Conservation (phyloP, 129 eudicot genomes). For the Flaveria linearis region DNA sequence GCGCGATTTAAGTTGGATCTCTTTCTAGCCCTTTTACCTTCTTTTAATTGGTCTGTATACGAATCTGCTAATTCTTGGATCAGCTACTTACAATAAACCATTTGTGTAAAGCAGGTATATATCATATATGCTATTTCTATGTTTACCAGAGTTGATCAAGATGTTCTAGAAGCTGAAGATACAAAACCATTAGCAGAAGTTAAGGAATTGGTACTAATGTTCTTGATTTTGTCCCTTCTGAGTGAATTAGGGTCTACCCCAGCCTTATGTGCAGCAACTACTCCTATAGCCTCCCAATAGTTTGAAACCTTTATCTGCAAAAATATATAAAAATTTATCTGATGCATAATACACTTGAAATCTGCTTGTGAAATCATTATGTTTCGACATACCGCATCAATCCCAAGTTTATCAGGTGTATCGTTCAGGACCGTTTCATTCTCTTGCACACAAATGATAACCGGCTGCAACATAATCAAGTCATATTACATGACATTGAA, state of each 20-base stretch:
- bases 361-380: not conserved
- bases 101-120: not conserved
- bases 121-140: not conserved
- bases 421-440: conserved; percentile 82
- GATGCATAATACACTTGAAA: conserved; percentile 3
- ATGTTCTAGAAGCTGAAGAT: conserved; percentile 33
- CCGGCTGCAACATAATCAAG: conserved; percentile 58
- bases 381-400: conserved; percentile 53
- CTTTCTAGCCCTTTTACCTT: too few species aligned
- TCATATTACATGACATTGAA: not conserved
- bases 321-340: not conserved
- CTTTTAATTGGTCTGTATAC: not conserved
- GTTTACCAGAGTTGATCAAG: conserved; percentile 9
- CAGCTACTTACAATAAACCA: not conserved
- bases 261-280: conserved; percentile 92
- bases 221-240: conserved; percentile 63
- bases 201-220: conserved; percentile 42
- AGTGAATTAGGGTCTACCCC: conserved; percentile 88
- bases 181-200: conserved; percentile 45
- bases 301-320: conserved; percentile 86
- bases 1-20: not conserved
- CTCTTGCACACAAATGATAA: conserved; percentile 85
- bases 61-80: not conserved
- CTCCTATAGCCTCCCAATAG: conserved; percentile 98
- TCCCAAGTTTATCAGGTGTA: conserved; percentile 82